A percentile compares a stretch with the other conserved stretches of the same genome.
Evolutionary conservation across 192 early-diverging fungal genomes (phyloP).

Genomic region (Coemansia sp.): DNA sequence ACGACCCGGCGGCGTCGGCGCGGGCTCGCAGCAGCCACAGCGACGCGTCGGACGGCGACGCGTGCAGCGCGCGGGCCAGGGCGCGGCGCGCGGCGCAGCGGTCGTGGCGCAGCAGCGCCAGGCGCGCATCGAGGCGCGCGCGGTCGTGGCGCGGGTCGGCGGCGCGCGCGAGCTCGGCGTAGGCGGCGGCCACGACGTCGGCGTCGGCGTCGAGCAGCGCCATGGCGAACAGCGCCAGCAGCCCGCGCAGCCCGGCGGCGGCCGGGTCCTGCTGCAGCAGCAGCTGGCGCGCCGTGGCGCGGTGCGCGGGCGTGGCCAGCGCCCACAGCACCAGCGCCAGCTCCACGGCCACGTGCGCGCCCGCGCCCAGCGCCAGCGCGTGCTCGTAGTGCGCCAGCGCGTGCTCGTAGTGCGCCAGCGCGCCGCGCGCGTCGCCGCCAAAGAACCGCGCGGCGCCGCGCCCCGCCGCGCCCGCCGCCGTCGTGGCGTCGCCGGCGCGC

Average conservation of each 20-base stretch:
- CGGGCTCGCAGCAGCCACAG: slow-evolving; percentile 31
- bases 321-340: slow-evolving; percentile 89
- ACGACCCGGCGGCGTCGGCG: slow-evolving; percentile 4
- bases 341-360: slow-evolving; percentile 65
- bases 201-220: slow-evolving; percentile 35
- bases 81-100: slow-evolving; percentile 14
- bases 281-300: slow-evolving; percentile 72
- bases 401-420: too few species aligned
- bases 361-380: slow-evolving; percentile 53
- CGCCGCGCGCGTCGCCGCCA: too few species aligned
- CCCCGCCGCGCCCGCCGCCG: too few species aligned
- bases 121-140: slow-evolving; percentile 16
- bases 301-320: slow-evolving; percentile 72
- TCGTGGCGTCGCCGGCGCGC: slow-evolving; percentile 15
- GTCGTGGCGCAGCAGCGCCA: slow-evolving; percentile 32
- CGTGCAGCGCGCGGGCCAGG: slow-evolving; percentile 15
- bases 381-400: slow-evolving; percentile 54
- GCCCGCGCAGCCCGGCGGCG: slow-evolving; percentile 7
- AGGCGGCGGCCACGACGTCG: slow-evolving; percentile 24
- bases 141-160: slow-evolving; percentile 3
- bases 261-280: slow-evolving; percentile 52
- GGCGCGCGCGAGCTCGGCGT: slow-evolving; percentile 19
- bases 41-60: slow-evolving; percentile 10
- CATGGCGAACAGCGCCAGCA: slow-evolving; percentile 47
- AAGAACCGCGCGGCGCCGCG: slow-evolving; percentile 77